Evolutionary conservation across 331 rosid species (phyloP).

Genomic region (Prunus yedoensis): DNA sequence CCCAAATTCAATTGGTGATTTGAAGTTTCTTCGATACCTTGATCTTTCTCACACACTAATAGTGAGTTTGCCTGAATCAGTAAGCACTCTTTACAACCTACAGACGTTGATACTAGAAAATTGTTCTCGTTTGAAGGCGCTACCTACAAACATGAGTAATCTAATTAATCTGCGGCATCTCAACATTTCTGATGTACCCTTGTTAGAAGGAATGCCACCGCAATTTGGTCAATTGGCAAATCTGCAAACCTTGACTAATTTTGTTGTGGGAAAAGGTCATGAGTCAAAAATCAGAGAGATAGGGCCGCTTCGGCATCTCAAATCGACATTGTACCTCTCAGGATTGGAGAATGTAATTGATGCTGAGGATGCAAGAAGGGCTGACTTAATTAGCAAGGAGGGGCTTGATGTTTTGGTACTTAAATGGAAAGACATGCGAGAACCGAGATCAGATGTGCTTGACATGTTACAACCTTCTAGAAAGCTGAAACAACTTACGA

Average conservation of each 20-base stretch:
- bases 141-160: constrained; percentile 9
- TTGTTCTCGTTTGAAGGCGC: accelerated
- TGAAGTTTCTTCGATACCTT: constrained; percentile 32
- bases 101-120: constrained; percentile 17
- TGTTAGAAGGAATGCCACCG: constrained; percentile 18
- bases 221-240: neutral
- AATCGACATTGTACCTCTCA: constrained; percentile 8
- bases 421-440: constrained; percentile 9
- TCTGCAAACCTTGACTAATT: neutral
- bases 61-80: constrained; percentile 25
- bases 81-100: constrained; percentile 26
- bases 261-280: neutral
- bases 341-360: constrained; percentile 18
- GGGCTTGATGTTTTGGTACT: constrained; percentile 13
- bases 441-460: constrained; percentile 12
- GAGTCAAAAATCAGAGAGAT: constrained; percentile 17
- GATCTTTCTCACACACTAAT: neutral
- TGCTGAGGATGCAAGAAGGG: constrained; percentile 20
- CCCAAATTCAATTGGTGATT: constrained; percentile 21
- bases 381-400: constrained; percentile 12
- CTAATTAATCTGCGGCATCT: constrained; percentile 33
- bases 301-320: constrained; percentile 14
- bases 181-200: neutral
- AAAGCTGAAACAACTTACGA: constrained; percentile 5
- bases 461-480: constrained; percentile 11